These are phyloP conservation scores for Populus simonii DNA, from an alignment of 345 rosid species.

Conservation along the genomic window DNA sequence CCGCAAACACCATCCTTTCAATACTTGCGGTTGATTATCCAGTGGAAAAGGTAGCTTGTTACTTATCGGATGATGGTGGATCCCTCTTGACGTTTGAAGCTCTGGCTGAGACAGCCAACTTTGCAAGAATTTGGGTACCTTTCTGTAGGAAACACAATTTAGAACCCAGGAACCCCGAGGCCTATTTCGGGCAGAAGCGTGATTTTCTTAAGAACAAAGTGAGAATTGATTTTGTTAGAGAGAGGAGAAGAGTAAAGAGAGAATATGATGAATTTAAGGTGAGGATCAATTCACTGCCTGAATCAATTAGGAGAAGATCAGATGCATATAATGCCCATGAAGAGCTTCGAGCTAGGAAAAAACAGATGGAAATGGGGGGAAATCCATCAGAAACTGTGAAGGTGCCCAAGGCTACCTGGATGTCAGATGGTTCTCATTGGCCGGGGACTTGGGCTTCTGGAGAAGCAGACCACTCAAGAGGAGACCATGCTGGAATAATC, in stretches of 20 bases:
- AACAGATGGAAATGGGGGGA: conserved; percentile 57
- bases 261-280: conserved; percentile 85
- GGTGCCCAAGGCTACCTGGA: conserved; percentile 71
- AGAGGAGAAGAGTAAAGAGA: conserved; percentile 76
- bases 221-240: conserved; percentile 68
- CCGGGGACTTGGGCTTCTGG: conserved; percentile 82
- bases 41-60: conserved; percentile 75
- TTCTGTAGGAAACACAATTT: conserved; percentile 69
- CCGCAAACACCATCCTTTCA: conserved; percentile 72
- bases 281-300: conserved; percentile 66
- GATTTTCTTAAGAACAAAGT: conserved; percentile 74
- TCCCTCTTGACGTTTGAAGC: conserved; percentile 73
- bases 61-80: conserved; percentile 76
- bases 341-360: conserved; percentile 66
- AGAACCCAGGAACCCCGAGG: conserved; percentile 74
- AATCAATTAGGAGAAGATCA: conserved; percentile 66
- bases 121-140: conserved; percentile 75
- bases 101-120: conserved; percentile 72
- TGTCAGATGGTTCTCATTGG: conserved; percentile 87
- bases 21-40: conserved; percentile 77
- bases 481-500: conserved; percentile 79
- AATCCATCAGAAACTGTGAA: conserved; percentile 38
- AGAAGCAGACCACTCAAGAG: conserved; percentile 57
- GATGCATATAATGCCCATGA: conserved; percentile 78
- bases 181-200: conserved; percentile 70